Percentiles rank a stretch among this genome's conserved stretches.
Conservation (phyloP, 2,329 filamentous ascomycete genomes). For the Fusarium sp. region DNA sequence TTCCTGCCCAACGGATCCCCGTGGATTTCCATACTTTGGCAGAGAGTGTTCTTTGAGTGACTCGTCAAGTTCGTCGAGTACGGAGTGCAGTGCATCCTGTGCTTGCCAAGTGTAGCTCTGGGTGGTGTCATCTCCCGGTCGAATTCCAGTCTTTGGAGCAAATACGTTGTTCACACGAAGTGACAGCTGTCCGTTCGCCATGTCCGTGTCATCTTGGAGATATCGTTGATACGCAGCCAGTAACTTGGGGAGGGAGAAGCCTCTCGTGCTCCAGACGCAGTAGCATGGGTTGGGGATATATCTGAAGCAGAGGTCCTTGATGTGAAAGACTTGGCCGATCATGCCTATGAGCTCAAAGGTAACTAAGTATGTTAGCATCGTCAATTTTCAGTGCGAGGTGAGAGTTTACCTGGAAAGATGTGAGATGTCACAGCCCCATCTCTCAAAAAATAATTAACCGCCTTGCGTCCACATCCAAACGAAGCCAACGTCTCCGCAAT, state of each 20-base stretch:
- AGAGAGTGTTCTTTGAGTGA: background rate
- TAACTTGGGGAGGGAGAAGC: background rate
- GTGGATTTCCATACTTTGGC: fast-evolving
- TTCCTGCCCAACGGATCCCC: background rate
- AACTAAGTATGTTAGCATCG: background rate
- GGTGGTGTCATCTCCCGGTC: background rate
- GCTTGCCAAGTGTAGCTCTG: background rate
- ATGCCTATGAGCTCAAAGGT: conserved; percentile 15
- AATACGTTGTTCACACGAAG: background rate
- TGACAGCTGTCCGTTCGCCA: background rate
- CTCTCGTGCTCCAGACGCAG: background rate
- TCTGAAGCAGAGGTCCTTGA: conserved; percentile 19
- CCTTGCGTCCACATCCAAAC: conserved; percentile 10
- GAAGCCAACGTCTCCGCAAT: background rate
- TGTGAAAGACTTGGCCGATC: conserved; percentile 13
- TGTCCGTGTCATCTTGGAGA: background rate
- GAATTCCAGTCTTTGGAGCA: background rate
- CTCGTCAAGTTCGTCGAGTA: background rate
- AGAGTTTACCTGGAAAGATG: background rate
- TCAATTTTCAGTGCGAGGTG: fast-evolving
- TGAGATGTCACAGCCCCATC: conserved; percentile 7
- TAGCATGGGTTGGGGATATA: conserved; percentile 22
- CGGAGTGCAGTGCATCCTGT: conserved; percentile 2
- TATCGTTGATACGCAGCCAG: background rate
- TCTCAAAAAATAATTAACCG: background rate